Base-by-base conservation (phyloP, 73 alveolate species). In the Paramecium primaurelia region DNA sequence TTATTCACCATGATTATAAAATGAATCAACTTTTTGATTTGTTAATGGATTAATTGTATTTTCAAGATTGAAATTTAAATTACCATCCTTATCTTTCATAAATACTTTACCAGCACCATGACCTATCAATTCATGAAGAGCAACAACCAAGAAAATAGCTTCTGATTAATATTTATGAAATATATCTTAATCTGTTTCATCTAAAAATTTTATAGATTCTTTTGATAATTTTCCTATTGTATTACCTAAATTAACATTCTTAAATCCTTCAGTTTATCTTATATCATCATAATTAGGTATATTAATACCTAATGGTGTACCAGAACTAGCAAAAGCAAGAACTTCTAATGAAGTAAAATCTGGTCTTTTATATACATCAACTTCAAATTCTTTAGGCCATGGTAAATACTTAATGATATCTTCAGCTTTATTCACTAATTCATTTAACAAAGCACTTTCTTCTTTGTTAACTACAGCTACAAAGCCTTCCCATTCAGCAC, bases 311-410 rank as follows among this genome's bases (percentile, higher is more conserved):
- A 93, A 86, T 7, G 98, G 99, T 86, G 95, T 86, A 26, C 98
- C 98, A 37, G 98, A 94, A 28, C 96, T 85, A 2, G 98, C 99
- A 87, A 96, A 96, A 44, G 98, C 95, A 12, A 98, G 71, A 45
- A 97, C 94, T 58, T 97, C 99, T 8, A 98, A 92, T 36, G 98
- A 93, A 51, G 98, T 98, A 93, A 97, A 97, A 64, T 98, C 98
- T 2, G 99, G 98, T 32, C 92, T 92, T 22, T 58, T 54, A 94
- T 94, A 97, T 30, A 71, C 86, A 38, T 95, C 98, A 77, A 97
- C 97, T 88, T 98, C 99, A 85, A 97, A 98, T 60, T 94, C 98
- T 92, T 96, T 95, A 12, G 97, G 97, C 99, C 99, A 98, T 16
- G 99, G 99, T 36, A 98, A 96, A 69, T 94, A 94, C 32, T 71